Base-by-base conservation (phyloP, 345 rosid genomes). In the Clarkia xantiana region DNA sequence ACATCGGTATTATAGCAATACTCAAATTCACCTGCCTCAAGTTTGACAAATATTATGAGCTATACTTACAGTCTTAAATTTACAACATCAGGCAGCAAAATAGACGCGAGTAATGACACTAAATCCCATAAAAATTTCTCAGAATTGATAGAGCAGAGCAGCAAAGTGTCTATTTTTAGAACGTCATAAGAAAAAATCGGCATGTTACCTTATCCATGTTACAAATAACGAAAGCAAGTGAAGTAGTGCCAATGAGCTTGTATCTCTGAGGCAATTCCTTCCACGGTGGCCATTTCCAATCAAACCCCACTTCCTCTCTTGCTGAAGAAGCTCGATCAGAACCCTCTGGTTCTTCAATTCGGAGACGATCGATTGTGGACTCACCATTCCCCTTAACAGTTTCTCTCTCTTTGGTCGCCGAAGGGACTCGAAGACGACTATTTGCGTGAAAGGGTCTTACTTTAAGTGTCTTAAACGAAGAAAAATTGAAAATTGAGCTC, bases 1-100 rank as follows among this genome's bases (percentile, higher is more conserved):
- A 86, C 94, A 90, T 86, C 55, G 97, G 95, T 62, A 83, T 90
- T 61, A 90, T 83, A 48, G 97, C 95, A 65, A 90, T 42, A 58
- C 97, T 86, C 88, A 86, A 76, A 47, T 90, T 90, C 61, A 90
- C 95, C 95, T 90, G 71, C 62, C 57, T 43, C 56, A 61, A 29
- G 36, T 29, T 29, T 29, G 36, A 29, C 6, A 20, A 25, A 49
- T 4, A 47, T 47, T 20, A 20, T 4, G 15, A 29, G 36, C 36
- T 29, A n/a, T n/a, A 29, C 36, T 29, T 29, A 29, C 9, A 5
- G 1, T 29, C 4, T 29, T 29, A 29, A 29, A 29, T 29, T 29
- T 29, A 29, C 36, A 29, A 29, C 36, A 29, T 29, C 36, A 29
- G 36, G 36, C 36, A 29, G 8, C 8, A 7, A 29, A 29, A 29